phyloP scores from a whole-genome alignment of 2,329 filamentous ascomycete genomes.

The Thielaviopsis ethacetica region DNA sequence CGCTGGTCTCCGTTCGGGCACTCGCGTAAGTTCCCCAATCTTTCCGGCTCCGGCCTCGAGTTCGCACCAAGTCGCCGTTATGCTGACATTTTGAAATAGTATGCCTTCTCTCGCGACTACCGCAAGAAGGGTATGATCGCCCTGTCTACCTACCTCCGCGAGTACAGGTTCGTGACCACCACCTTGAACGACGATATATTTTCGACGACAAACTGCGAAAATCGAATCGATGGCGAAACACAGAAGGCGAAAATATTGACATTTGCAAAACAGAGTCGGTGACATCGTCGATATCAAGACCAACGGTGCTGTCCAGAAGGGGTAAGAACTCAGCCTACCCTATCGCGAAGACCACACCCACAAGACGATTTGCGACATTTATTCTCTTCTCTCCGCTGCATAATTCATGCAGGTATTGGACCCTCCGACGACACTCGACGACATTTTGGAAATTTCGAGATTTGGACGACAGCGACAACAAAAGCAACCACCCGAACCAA shows the following conservation, averaged over 20 bases:
- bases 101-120: slow-evolving; percentile 89
- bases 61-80: slow-evolving; percentile 7
- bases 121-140: slow-evolving; percentile 90
- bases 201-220: slow-evolving; percentile 6
- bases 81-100: slow-evolving; percentile 26
- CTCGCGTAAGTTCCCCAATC: slow-evolving; percentile 46
- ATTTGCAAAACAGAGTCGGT: slow-evolving; percentile 50
- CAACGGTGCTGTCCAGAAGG: slow-evolving; percentile 97
- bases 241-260: slow-evolving; percentile 2
- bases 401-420: background rate
- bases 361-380: background rate
- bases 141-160: slow-evolving; percentile 84
- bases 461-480: background rate
- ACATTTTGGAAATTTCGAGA: background rate
- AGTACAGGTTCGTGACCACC: slow-evolving; percentile 53
- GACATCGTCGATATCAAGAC: slow-evolving; percentile 98
- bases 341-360: slow-evolving; percentile 2
- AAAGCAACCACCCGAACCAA: no score
- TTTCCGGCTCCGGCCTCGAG: slow-evolving; percentile 11
- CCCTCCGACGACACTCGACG: slow-evolving; percentile 1
- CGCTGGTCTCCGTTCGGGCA: slow-evolving; percentile 73
- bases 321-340: slow-evolving; percentile 39
- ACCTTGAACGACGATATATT: slow-evolving; percentile 3
- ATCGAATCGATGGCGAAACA: slow-evolving; percentile 14
- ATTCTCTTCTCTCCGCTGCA: background rate